These are phyloP conservation scores for Elongisporangium senticosum DNA, from an alignment of 352 stramenopile species.

Conservation along the genomic window DNA sequence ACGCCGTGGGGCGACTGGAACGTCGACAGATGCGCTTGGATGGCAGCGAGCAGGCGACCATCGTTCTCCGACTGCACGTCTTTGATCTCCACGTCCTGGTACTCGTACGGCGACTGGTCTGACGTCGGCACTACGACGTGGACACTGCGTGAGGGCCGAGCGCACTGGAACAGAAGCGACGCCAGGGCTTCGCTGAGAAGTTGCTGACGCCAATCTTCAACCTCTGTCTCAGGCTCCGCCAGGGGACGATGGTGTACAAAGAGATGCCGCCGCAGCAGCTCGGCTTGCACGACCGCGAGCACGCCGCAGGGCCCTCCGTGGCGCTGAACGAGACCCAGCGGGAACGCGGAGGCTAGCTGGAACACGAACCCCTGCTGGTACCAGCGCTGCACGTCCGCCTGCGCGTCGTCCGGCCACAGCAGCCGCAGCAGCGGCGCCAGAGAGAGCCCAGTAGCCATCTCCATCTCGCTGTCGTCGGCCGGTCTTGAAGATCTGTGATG, in stretches of 20 bases:
- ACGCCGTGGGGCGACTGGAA: slow-evolving; percentile 44
- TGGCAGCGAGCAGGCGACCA: slow-evolving; percentile 2
- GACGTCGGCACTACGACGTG: too few species aligned
- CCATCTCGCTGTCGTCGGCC: not conserved
- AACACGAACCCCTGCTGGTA: slow-evolving; percentile 57
- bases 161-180: not conserved
- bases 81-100: too few species aligned
- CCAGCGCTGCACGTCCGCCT: slow-evolving; percentile 41
- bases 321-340: slow-evolving; percentile 62
- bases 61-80: slow-evolving; percentile 1
- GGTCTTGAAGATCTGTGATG: slow-evolving; percentile 17
- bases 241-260: slow-evolving; percentile 19
- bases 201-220: slow-evolving; percentile 10
- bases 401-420: slow-evolving; percentile 28
- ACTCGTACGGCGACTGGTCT: too few species aligned
- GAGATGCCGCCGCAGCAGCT: slow-evolving; percentile 54
- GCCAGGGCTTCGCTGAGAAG: slow-evolving; percentile 14
- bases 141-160: too few species aligned
- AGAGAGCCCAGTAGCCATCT: too few species aligned
- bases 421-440: slow-evolving; percentile 23
- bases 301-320: slow-evolving; percentile 81
- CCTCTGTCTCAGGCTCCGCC: not conserved
- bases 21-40: slow-evolving; percentile 12
- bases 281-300: slow-evolving; percentile 69
- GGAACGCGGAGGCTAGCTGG: slow-evolving; percentile 23